These are phyloP conservation scores for Coleophoma crateriformis DNA, from an alignment of 2,329 filamentous ascomycete species.

Conservation along the genomic window DNA sequence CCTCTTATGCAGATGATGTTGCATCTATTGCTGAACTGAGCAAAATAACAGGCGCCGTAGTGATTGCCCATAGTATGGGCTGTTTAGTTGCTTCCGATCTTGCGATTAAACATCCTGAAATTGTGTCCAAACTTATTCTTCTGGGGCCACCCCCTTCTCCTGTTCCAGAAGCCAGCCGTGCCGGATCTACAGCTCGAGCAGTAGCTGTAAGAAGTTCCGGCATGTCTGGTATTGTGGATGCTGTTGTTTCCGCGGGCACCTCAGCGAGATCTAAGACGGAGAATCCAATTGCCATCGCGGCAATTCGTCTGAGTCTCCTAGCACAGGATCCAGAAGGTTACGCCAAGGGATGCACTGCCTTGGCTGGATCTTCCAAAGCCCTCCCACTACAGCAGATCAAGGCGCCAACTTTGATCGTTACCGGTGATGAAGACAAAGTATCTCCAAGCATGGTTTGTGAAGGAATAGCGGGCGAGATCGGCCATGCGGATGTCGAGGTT, in stretches of 20 bases:
- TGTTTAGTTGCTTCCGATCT: slow-evolving; percentile 41
- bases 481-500: slow-evolving; percentile 24
- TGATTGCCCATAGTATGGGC: slow-evolving; percentile 47
- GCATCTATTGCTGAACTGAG: slow-evolving; percentile 30
- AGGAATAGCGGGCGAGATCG: slow-evolving; percentile 24
- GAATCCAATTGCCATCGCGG: slow-evolving; percentile 35
- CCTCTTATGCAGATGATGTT: slow-evolving; percentile 37
- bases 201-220: slow-evolving; percentile 35
- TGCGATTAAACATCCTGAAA: slow-evolving; percentile 30
- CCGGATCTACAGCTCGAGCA: slow-evolving; percentile 29
- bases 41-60: slow-evolving; percentile 27
- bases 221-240: slow-evolving; percentile 36
- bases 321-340: slow-evolving; percentile 46
- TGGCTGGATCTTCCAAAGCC: slow-evolving; percentile 32
- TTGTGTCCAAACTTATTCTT: slow-evolving; percentile 39
- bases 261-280: slow-evolving; percentile 29
- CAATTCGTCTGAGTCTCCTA: slow-evolving; percentile 37
- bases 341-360: slow-evolving; percentile 45
- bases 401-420: slow-evolving; percentile 33
- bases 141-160: slow-evolving; percentile 42
- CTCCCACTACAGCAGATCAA: slow-evolving; percentile 29
- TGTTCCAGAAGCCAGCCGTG: slow-evolving; percentile 29
- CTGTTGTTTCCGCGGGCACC: slow-evolving; percentile 29
- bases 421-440: slow-evolving; percentile 39
- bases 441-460: slow-evolving; percentile 30